Percentiles rank a stretch among this genome's conserved stretches.
These are phyloP conservation scores for Anthoceros angustus DNA, from an alignment of 225 moss, liverwort and hornwort genomes.

Conservation along the genomic window DNA sequence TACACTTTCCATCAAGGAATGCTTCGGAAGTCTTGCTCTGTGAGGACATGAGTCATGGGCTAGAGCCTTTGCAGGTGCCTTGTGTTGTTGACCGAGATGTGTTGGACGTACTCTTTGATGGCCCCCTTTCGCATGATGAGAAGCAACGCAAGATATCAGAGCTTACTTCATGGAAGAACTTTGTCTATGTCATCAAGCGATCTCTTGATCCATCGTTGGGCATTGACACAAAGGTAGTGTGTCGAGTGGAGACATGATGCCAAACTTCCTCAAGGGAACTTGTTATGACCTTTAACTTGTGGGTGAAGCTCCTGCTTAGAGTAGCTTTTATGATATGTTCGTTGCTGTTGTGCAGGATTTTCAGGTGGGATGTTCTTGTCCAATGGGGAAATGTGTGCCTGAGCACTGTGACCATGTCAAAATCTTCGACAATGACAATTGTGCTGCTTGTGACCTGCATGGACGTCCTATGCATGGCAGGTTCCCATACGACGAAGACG, in stretches of 20 bases:
- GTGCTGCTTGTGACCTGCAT: constrained; percentile 60
- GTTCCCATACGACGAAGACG: constrained; percentile 78
- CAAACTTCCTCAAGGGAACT: background rate
- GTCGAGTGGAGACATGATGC: background rate
- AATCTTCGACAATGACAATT: constrained; percentile 90
- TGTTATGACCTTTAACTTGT: background rate
- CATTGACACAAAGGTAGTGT: constrained; percentile 68
- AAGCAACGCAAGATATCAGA: constrained; percentile 21
- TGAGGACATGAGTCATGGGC: constrained; percentile 63
- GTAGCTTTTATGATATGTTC: constrained; percentile 1
- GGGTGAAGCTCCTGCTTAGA: background rate
- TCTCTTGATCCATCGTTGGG: constrained; percentile 68
- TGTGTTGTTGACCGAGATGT: constrained; percentile 68
- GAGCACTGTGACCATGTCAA: constrained; percentile 66
- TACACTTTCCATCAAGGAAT: background rate
- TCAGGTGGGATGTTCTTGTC: constrained; percentile 82
- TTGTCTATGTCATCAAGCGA: constrained; percentile 63
- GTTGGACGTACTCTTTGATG: constrained; percentile 31
- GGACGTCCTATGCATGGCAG: constrained; percentile 58
- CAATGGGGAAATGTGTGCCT: constrained; percentile 41
- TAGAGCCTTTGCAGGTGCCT: constrained; percentile 71
- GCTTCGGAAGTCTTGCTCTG: constrained; percentile 25
- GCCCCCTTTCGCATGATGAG: constrained; percentile 26
- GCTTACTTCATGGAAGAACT: constrained; percentile 47
- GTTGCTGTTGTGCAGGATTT: constrained; percentile 36